These are phyloP conservation scores for Colletotrichum sp. DNA, from an alignment of 2,329 filamentous ascomycete species.

Conservation along the genomic window DNA sequence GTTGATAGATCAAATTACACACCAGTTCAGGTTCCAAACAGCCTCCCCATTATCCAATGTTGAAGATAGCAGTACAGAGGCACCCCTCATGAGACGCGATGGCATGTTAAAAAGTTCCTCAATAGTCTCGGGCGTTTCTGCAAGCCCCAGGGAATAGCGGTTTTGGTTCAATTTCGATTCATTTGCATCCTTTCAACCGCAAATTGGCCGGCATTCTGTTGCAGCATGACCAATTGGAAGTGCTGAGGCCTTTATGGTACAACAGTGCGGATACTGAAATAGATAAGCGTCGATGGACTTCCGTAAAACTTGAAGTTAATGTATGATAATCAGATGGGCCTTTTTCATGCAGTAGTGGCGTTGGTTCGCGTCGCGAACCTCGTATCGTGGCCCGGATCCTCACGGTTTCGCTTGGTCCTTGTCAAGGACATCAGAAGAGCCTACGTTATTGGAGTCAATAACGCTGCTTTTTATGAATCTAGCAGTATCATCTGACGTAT, in stretches of 20 bases:
- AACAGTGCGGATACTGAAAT: neutral
- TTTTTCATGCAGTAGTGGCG: neutral
- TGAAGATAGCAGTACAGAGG: neutral
- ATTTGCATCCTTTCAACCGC: constrained; percentile 50
- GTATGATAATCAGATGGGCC: neutral
- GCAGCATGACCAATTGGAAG: neutral
- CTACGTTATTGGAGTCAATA: neutral
- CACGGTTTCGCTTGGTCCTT: neutral
- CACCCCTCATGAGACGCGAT: neutral
- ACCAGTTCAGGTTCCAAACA: neutral
- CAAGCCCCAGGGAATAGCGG: neutral
- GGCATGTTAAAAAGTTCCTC: neutral
- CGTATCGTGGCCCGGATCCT: neutral
- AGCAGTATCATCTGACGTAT: neutral
- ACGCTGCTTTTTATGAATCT: neutral
- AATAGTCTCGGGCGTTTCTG: neutral
- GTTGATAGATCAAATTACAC: neutral
- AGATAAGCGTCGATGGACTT: neutral
- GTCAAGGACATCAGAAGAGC: neutral
- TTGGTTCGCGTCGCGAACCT: neutral
- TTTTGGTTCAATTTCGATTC: constrained; percentile 43
- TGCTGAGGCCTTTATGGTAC: neutral
- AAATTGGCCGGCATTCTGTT: constrained; percentile 32
- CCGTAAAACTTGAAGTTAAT: neutral
- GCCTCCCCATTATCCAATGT: neutral